Percentiles rank a stretch among this genome's conserved stretches.
phyloP scores from a whole-genome alignment of 1,284 basidiomycete species.

The Pisolithus thermaeus region DNA sequence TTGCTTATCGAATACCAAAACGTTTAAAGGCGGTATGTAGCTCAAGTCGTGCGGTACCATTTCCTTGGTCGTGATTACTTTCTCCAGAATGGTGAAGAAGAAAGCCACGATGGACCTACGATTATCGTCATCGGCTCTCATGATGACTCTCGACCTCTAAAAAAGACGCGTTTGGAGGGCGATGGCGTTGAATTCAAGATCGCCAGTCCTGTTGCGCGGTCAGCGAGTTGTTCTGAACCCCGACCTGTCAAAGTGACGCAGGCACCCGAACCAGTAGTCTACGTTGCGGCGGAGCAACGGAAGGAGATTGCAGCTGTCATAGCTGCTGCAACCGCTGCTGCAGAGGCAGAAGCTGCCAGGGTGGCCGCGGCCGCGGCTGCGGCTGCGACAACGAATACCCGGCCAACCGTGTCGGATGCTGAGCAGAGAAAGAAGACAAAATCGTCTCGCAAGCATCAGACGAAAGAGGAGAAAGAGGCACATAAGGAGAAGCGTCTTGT shows the following conservation, averaged over 20 bases:
- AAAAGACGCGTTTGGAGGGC: conserved; percentile 26
- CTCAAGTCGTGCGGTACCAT: neutral
- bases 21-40: conserved; percentile 43
- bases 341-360: conserved; percentile 35
- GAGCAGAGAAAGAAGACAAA: conserved; percentile 26
- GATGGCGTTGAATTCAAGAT: conserved; percentile 19
- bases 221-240: neutral
- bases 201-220: neutral
- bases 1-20: conserved; percentile 84
- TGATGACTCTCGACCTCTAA: conserved; percentile 27
- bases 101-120: conserved; percentile 8
- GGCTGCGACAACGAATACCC: neutral
- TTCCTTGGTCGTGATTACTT: neutral
- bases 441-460: conserved; percentile 37
- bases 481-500: conserved; percentile 79
- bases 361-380: conserved; percentile 30
- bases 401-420: conserved; percentile 4
- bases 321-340: conserved; percentile 40
- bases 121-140: conserved; percentile 14
- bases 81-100: conserved; percentile 27
- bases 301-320: conserved; percentile 41
- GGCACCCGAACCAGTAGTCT: neutral
- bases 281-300: conserved; percentile 8
- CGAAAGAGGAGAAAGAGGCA: conserved; percentile 55
- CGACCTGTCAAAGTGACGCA: no score